Evolutionary conservation across 2,329 filamentous ascomycete species (phyloP), one percentile per base, ranked within the genome.

Genomic region (Aureobasidium leucospermi): DNA sequence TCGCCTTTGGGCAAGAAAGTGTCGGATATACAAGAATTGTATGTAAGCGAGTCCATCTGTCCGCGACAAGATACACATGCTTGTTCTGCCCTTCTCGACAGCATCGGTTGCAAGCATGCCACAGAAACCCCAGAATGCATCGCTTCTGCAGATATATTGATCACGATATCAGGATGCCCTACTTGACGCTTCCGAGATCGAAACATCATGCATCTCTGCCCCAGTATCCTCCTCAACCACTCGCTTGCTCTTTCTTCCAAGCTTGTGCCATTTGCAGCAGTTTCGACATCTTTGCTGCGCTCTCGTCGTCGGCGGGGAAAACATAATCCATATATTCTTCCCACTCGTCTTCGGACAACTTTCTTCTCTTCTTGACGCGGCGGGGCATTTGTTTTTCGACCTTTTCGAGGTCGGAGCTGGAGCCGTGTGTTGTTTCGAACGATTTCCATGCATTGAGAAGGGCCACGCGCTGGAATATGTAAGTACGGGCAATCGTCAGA

Each of bases 251-350:
- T 71, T 88, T 82, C 79, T 96, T 96, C 90, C 93, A 97, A 66
- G 85, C 85, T 73, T 91, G 86, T 60, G 93, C 92, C 82, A 87
- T 87, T 63, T 89, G 86, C 76, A 96, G 77, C 72, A 97, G 79
- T 71, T 88, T 90, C 55, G 89, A 89, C 73, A 96, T 77, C 68
- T 89, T 92, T 65, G 88, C 88, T 59, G 88, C 87, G 70, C 90
- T 87, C 76, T 90, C 85, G 73, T 96, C 92, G 76, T 97, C 94
- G 4, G 90, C 91, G 0, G 94, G 94, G 84, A 99, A 99, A 36
- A 99, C 84, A 68, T 96, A 97, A 73, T 97, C 94, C 76, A 94
- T 84, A 74, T 96, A 97, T 77, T 99, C 94, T 80, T 99, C 91
- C 78, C 90, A 96, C 39, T 85, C 86, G 72, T 94, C 92, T 74